These are phyloP conservation scores for Nakazawaea sp. DNA, from an alignment of 805 yeast genomes.

Conservation along the genomic window DNA sequence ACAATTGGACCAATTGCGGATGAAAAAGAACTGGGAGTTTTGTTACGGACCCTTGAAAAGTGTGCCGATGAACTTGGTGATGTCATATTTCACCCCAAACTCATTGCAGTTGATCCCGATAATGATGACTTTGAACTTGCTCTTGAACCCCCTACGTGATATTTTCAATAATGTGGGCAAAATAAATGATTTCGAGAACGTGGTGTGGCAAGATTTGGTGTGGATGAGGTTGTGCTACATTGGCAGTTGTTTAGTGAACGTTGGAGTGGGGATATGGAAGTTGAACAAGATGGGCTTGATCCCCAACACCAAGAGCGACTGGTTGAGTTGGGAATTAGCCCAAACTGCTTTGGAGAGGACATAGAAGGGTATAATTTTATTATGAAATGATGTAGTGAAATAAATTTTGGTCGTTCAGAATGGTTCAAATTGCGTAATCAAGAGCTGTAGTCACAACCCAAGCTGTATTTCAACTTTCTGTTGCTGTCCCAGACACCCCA, in stretches of 20 bases:
- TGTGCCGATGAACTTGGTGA: constrained; percentile 83
- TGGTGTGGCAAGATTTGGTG: constrained; percentile 14
- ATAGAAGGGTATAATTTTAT: background rate
- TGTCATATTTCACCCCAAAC: constrained; percentile 92
- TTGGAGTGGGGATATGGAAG: constrained; percentile 80
- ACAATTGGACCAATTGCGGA: constrained; percentile 25
- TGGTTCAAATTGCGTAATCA: no score
- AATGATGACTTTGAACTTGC: constrained; percentile 80
- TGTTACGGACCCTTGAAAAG: constrained; percentile 75
- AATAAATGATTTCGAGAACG: constrained; percentile 30
- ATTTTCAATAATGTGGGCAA: constrained; percentile 48
- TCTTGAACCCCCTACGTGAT: constrained; percentile 72
- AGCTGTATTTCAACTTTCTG: constrained; percentile 37
- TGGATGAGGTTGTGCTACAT: constrained; percentile 21
- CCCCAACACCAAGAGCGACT: constrained; percentile 83
- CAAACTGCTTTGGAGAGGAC: constrained; percentile 18
- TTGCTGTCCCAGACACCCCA: constrained; percentile 82
- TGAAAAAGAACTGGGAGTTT: constrained; percentile 78
- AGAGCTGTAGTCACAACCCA: constrained; percentile 43
- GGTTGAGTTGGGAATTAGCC: constrained; percentile 79
- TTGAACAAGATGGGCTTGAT: constrained; percentile 82
- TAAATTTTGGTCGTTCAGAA: background rate
- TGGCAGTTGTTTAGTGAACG: constrained; percentile 40
- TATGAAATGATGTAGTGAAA: constrained; percentile 8
- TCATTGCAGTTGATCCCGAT: constrained; percentile 86